Evolutionary conservation across 164 flowering plant species (phyloP), one percentile per base, ranked within the genome.

Genomic region (Paratinospora sagittata): DNA sequence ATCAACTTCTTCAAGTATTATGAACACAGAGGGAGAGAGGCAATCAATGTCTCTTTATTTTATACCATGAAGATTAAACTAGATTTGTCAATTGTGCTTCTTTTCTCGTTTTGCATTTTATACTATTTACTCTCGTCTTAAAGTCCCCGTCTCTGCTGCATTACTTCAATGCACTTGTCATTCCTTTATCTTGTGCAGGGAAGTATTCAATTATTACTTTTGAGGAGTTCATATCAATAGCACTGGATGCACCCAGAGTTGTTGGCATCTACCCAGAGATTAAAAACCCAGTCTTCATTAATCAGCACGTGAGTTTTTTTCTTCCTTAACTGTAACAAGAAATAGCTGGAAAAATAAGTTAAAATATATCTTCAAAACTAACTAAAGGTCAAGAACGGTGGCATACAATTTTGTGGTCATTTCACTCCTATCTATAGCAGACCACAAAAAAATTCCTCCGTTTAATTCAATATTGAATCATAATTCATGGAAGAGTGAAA

Each of bases 181-280:
- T 23, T 9, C 27, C 3, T 19, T 49, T 49, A 49, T 49, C 57
- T 49, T 49, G 19, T 74, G 77, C 91, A 96, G 99, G 99, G 71
- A 87, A 87, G 58, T 93, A 83, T 61, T 68, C 85, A 11, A 91
- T 96, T 63, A 89, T 96, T 78, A 91, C 99, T 17, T 96, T 96
- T 78, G 98, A 96, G 75, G 98, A 96, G 75, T 96, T 70, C 78
- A 91, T 96, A 75, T 73, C n/a, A 68, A 90, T 96, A 82, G 99
- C 97, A 19, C 73, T 96, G 73, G 92, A 96, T 82, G 96, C 99
- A 47, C 77, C 86, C 21, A 88, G 99, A 84, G 84, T 91, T 69
- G 97, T 96, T 75, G 99, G 99, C 63, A 96, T 96, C 75, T 96
- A 96, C 74, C 99, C 99, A 66, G 99, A 96, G 86, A 96, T 96